Evolutionary conservation across 1,284 basidiomycete species (phyloP).

Genomic region (Malassezia sympodialis): DNA sequence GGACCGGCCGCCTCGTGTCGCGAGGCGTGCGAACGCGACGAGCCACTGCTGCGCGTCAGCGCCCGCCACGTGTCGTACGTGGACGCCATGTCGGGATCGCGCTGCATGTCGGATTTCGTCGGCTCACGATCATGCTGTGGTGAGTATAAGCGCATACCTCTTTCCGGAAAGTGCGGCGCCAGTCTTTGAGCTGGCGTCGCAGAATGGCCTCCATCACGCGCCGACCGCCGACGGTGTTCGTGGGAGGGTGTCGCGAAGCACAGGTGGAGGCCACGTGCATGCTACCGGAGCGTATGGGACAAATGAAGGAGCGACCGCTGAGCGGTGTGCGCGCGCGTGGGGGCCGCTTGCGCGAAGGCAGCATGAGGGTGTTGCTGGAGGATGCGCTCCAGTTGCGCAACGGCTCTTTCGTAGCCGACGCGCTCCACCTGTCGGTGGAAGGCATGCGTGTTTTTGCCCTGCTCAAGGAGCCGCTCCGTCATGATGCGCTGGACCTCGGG

Average conservation of each 20-base stretch:
- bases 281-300: slow-evolving; percentile 15
- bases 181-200: slow-evolving; percentile 16
- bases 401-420: slow-evolving; percentile 12
- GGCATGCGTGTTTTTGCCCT: slow-evolving; percentile 8
- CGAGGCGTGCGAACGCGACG: not conserved
- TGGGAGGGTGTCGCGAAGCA: not conserved
- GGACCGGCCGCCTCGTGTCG: not conserved
- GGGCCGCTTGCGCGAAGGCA: not conserved
- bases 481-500: not conserved
- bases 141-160: not conserved
- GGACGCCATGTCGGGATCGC: slow-evolving; percentile 11
- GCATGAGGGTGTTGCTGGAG: slow-evolving; percentile 8
- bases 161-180: slow-evolving; percentile 14
- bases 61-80: slow-evolving; percentile 18
- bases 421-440: slow-evolving; percentile 11
- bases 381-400: slow-evolving; percentile 8
- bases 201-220: slow-evolving; percentile 15
- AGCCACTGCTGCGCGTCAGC: not conserved
- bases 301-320: slow-evolving; percentile 5
- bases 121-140: slow-evolving; percentile 16
- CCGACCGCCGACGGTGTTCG: not conserved
- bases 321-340: not conserved
- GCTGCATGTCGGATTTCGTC: slow-evolving; percentile 11
- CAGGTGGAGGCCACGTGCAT: slow-evolving; percentile 6
- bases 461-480: slow-evolving; percentile 10